These are phyloP conservation scores for Ustilago shanxiensis DNA, from an alignment of 1,284 basidiomycete genomes.

Conservation along the genomic window DNA sequence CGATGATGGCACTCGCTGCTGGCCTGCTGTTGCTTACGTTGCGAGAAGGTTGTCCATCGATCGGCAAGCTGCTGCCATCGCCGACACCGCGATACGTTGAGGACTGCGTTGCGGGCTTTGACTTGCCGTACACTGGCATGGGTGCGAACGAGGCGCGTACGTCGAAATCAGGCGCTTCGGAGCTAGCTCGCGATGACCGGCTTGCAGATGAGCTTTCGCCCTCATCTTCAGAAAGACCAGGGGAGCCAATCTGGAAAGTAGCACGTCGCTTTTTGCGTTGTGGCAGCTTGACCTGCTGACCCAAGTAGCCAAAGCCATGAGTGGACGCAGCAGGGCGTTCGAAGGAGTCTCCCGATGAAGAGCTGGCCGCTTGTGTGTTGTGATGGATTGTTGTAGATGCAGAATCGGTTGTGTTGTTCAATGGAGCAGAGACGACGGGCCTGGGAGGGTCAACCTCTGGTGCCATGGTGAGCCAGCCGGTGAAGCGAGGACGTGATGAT, in stretches of 20 bases:
- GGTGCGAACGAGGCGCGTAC: slow-evolving; percentile 61
- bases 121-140: slow-evolving; percentile 46
- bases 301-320: slow-evolving; percentile 37
- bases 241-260: slow-evolving; percentile 50
- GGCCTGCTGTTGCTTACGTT: neutral
- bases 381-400: slow-evolving; percentile 4
- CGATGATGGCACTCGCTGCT: neutral
- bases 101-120: slow-evolving; percentile 12
- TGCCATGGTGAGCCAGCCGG: slow-evolving; percentile 63
- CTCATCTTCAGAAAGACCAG: slow-evolving; percentile 45
- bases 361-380: slow-evolving; percentile 11
- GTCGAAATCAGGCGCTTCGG: slow-evolving; percentile 51
- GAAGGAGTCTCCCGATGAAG: slow-evolving; percentile 5
- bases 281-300: slow-evolving; percentile 32
- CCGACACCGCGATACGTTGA: slow-evolving; percentile 29
- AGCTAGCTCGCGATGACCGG: slow-evolving; percentile 33
- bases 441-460: slow-evolving; percentile 40
- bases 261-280: slow-evolving; percentile 41
- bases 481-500: slow-evolving; percentile 46
- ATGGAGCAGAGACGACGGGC: slow-evolving; percentile 6
- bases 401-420: neutral
- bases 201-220: slow-evolving; percentile 17
- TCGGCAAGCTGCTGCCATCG: slow-evolving; percentile 1
- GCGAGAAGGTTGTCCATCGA: slow-evolving; percentile 1
- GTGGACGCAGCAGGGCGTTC: slow-evolving; percentile 28